phyloP scores from a whole-genome alignment of 345 rosid species.

The Erucastrum elatum region DNA sequence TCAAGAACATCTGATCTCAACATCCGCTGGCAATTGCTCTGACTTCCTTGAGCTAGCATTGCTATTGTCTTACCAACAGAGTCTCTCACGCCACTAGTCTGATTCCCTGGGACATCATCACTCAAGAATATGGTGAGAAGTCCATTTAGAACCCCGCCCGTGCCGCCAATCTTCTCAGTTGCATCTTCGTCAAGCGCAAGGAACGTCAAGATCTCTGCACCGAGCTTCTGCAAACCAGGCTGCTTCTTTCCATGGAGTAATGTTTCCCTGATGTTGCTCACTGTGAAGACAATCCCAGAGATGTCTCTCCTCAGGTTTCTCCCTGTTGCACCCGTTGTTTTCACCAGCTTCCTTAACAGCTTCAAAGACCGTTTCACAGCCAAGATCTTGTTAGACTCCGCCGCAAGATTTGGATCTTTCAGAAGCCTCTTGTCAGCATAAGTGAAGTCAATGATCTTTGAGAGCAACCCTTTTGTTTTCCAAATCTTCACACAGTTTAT shows the following conservation, averaged over 20 bases:
- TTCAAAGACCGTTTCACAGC: slow-evolving; percentile 79
- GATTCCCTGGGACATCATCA: slow-evolving; percentile 39
- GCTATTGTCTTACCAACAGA: slow-evolving; percentile 91
- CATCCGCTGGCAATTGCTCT: slow-evolving; percentile 62
- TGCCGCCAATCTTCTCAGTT: slow-evolving; percentile 79
- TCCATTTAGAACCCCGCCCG: slow-evolving; percentile 81
- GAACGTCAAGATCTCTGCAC: slow-evolving; percentile 70
- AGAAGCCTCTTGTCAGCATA: slow-evolving; percentile 57
- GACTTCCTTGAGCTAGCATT: slow-evolving; percentile 81
- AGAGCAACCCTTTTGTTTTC: slow-evolving; percentile 77
- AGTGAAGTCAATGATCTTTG: slow-evolving; percentile 82
- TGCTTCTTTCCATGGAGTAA: slow-evolving; percentile 61
- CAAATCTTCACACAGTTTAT: slow-evolving; percentile 91
- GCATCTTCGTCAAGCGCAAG: slow-evolving; percentile 77
- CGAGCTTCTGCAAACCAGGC: slow-evolving; percentile 58
- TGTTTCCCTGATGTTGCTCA: slow-evolving; percentile 77
- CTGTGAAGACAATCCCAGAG: slow-evolving; percentile 77
- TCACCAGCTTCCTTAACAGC: slow-evolving; percentile 72
- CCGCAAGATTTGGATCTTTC: slow-evolving; percentile 40
- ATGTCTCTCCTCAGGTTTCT: slow-evolving; percentile 63
- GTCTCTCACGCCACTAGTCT: slow-evolving; percentile 45
- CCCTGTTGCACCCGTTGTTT: slow-evolving; percentile 76
- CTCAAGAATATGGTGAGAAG: slow-evolving; percentile 68
- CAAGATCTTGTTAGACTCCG: slow-evolving; percentile 47
- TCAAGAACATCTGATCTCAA: slow-evolving; percentile 51